phyloP scores from a whole-genome alignment of 2,329 filamentous ascomycete species.

The Pseudogymnoascus sp. region DNA sequence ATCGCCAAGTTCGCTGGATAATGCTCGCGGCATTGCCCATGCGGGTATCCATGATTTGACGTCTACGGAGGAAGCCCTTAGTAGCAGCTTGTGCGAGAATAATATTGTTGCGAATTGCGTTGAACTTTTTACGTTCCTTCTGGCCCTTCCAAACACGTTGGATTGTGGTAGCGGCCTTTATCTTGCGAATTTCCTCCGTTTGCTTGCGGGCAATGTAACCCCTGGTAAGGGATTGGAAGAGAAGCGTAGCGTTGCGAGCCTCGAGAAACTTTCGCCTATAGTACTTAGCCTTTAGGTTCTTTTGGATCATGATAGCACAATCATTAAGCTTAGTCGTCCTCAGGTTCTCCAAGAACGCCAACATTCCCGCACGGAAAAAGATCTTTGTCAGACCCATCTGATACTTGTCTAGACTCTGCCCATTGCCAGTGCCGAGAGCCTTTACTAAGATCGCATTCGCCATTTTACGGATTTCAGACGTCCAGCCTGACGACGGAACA shows the following conservation, averaged over 20 bases:
- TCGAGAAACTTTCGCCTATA: slow-evolving; percentile 88
- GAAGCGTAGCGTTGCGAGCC: slow-evolving; percentile 72
- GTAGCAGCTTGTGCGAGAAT: slow-evolving; percentile 83
- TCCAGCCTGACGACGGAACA: slow-evolving; percentile 83
- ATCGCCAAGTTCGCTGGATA: slow-evolving; percentile 88
- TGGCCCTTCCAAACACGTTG: slow-evolving; percentile 92
- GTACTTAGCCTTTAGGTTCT: slow-evolving; percentile 93
- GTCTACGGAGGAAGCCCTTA: slow-evolving; percentile 86
- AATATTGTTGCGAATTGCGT: slow-evolving; percentile 72
- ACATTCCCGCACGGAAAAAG: slow-evolving; percentile 98
- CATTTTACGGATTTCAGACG: slow-evolving; percentile 88
- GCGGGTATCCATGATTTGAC: slow-evolving; percentile 87
- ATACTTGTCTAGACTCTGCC: slow-evolving; percentile 81
- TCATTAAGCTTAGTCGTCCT: slow-evolving; percentile 85
- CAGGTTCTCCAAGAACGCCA: slow-evolving; percentile 93
- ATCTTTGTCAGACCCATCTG: slow-evolving; percentile 97
- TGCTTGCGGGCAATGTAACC: slow-evolving; percentile 71
- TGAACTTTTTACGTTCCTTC: slow-evolving; percentile 78
- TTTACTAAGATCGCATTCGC: slow-evolving; percentile 86
- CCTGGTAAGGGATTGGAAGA: slow-evolving; percentile 70
- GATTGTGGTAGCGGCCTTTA: slow-evolving; percentile 87
- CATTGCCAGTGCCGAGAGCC: slow-evolving; percentile 72
- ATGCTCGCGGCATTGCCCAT: slow-evolving; percentile 84
- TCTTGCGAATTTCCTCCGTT: slow-evolving; percentile 72
- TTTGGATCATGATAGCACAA: slow-evolving; percentile 96